Percentiles rank a stretch among this genome's conserved stretches.
These are phyloP conservation scores for Porpolomopsis calyptriformis DNA, from an alignment of 768 basidiomycete species.

Conservation along the genomic window DNA sequence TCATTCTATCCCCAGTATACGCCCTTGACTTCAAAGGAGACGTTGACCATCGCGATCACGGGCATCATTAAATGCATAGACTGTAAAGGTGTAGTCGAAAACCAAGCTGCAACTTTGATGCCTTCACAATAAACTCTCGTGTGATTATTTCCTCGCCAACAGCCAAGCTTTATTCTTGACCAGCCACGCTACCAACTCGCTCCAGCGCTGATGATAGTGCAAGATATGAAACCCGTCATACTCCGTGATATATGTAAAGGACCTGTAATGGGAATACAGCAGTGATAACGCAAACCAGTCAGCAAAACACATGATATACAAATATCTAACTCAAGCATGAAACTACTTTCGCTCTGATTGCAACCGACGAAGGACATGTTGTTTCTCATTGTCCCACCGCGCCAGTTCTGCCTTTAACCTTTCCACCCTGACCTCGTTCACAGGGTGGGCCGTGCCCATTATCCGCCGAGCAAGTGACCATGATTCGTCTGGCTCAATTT, in stretches of 20 bases:
- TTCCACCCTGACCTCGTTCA: slow-evolving; percentile 51
- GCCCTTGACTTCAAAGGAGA: slow-evolving; percentile 43
- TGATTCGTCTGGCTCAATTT: slow-evolving; percentile 13
- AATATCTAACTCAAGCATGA: too few relatives aligned
- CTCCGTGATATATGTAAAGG: too few relatives aligned
- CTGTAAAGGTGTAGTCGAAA: background rate
- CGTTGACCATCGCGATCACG: slow-evolving; percentile 7
- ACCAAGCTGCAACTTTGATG: background rate
- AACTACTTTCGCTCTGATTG: too few relatives aligned
- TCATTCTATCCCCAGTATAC: slow-evolving; percentile 41
- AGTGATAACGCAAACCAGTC: background rate
- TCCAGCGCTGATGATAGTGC: too few relatives aligned
- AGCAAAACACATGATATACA: background rate
- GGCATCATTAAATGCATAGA: slow-evolving; percentile 1
- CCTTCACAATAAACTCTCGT: background rate
- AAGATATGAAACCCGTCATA: too few relatives aligned
- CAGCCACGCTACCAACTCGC: too few relatives aligned
- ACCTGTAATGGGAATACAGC: background rate
- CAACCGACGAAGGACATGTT: slow-evolving; percentile 15
- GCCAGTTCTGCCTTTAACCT: slow-evolving; percentile 55
- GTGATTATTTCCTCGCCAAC: background rate
- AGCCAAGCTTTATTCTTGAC: too few relatives aligned
- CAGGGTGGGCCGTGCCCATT: slow-evolving; percentile 55
- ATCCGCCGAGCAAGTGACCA: slow-evolving; percentile 31
- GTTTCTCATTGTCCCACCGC: slow-evolving; percentile 55